A percentile compares a stretch with the other conserved stretches of the same genome.
phyloP scores from a whole-genome alignment of 1,284 basidiomycete species.

The Sanghuangporus baumii region DNA sequence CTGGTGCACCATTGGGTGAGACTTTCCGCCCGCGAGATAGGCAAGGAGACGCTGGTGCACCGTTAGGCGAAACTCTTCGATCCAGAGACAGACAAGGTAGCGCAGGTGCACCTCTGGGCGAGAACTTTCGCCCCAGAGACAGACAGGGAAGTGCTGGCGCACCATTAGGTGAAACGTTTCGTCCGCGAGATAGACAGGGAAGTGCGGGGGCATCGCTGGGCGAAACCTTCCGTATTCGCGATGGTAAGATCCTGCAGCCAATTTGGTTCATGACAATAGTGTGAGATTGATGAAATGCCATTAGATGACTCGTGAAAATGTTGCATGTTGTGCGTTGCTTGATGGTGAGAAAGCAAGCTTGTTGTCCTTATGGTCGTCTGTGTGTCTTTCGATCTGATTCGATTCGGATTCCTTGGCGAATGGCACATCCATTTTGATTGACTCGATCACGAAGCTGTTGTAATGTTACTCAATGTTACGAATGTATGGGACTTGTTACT shows the following conservation, averaged over 20 bases:
- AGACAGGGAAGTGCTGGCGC: not conserved
- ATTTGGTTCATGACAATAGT: not conserved
- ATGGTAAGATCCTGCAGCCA: not conserved
- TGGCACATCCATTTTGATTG: not conserved
- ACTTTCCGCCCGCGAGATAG: not conserved
- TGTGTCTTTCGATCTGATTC: not conserved
- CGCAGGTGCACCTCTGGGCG: slow-evolving; percentile 8
- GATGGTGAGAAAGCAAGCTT: not conserved
- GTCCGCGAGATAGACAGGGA: not conserved
- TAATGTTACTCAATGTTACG: not conserved
- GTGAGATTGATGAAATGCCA: not conserved
- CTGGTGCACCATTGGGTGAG: slow-evolving; percentile 10
- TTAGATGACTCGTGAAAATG: not conserved
- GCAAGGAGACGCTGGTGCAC: not conserved
- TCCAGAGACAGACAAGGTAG: not conserved
- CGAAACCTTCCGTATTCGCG: slow-evolving; percentile 9
- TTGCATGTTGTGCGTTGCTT: not conserved
- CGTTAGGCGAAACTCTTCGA: slow-evolving; percentile 14
- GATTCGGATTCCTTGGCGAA: not conserved
- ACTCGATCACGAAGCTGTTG: not conserved
- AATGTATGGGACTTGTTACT: not conserved
- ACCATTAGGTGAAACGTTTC: slow-evolving; percentile 10
- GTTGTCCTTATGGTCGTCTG: not conserved
- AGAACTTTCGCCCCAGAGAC: slow-evolving; percentile 7
- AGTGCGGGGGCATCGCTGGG: slow-evolving; percentile 4